Evolutionary conservation across 176 grass and related monocot species (phyloP).

Genomic region (Alopecurus myosuroides): DNA sequence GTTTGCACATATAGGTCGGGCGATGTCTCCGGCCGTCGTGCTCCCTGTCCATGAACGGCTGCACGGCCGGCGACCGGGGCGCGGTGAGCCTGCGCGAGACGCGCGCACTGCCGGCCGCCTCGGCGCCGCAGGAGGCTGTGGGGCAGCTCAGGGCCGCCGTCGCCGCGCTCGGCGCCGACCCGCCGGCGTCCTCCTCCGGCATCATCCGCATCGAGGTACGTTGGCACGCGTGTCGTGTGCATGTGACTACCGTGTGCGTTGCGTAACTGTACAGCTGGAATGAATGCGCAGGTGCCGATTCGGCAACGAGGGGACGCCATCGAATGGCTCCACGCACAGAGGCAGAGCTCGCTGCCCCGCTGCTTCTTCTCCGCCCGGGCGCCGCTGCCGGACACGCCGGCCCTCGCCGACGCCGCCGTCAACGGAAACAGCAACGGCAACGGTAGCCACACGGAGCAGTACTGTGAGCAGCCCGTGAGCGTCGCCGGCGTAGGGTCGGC

Average conservation of each 20-base stretch:
- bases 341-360: conserved; percentile 44
- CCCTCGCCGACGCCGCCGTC: neutral
- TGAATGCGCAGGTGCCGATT: conserved; percentile 56
- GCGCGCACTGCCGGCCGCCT: conserved; percentile 39
- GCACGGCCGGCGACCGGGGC: conserved; percentile 3
- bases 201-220: conserved; percentile 83
- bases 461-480: conserved; percentile 46
- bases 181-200: conserved; percentile 45
- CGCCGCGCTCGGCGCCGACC: conserved; percentile 19
- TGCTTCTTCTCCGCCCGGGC: conserved; percentile 80
- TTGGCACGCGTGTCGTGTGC: too few relatives aligned
- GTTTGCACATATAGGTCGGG: neutral
- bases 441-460: neutral
- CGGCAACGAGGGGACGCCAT: conserved; percentile 67
- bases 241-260: neutral
- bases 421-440: conserved; percentile 20
- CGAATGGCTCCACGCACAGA: conserved; percentile 82
- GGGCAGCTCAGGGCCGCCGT: conserved; percentile 54
- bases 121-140: conserved; percentile 44
- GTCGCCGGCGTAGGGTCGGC: conserved; percentile 81
- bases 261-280: neutral
- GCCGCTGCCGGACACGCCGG: conserved; percentile 2
- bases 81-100: conserved; percentile 49
- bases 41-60: conserved; percentile 77
- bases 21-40: conserved; percentile 31